Evolutionary conservation across 148 eudicot genomes (phyloP).

Genomic region (Persicaria tinctoria): DNA sequence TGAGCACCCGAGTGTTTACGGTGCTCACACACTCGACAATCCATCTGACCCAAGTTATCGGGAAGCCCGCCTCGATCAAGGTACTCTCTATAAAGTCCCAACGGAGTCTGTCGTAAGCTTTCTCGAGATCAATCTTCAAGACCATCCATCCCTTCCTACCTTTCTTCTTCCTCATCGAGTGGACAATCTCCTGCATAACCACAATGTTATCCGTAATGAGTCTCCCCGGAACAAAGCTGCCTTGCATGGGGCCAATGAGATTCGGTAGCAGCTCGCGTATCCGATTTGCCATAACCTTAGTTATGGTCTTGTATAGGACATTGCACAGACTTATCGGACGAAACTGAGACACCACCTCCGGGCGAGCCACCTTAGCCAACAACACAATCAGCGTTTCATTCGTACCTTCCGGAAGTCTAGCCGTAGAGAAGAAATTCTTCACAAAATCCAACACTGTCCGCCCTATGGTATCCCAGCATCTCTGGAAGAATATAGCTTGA

Average conservation of each 20-base stretch:
- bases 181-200: too few species aligned
- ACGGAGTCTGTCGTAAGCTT: too few species aligned
- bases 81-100: too few species aligned
- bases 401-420: background rate
- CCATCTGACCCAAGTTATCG: too few species aligned
- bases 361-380: background rate
- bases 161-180: too few species aligned
- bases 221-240: background rate
- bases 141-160: too few species aligned
- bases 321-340: background rate
- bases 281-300: background rate
- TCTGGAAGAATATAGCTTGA: background rate
- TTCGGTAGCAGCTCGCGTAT: background rate
- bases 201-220: too few species aligned
- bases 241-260: background rate
- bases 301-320: too few species aligned
- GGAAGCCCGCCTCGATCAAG: too few species aligned
- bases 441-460: background rate
- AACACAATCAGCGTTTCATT: background rate
- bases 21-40: too few species aligned
- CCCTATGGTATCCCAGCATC: background rate
- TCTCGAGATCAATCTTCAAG: too few species aligned
- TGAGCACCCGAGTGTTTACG: too few species aligned
- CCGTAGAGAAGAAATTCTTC: background rate
- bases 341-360: background rate